Evolutionary conservation across 306 rosid species (phyloP), one percentile per base, ranked within the genome.

Genomic region (Alnus rubra): DNA sequence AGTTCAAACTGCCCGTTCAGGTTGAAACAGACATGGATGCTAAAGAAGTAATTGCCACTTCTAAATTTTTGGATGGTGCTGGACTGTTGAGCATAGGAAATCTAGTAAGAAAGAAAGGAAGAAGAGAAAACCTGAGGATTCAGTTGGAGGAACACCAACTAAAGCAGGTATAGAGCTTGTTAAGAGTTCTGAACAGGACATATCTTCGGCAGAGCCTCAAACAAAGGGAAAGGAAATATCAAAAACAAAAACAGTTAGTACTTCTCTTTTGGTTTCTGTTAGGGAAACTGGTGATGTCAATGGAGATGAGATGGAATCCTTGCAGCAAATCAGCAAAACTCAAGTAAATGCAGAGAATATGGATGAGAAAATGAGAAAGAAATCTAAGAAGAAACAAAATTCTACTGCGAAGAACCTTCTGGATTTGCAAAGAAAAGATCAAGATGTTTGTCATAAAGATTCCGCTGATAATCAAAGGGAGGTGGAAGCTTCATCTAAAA

Each of bases 381-480:
- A 74, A 84, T 76, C 85, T 37, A 91, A 85, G 76, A 84, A 77
- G 86, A 88, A 87, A 73, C 84, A 72, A 63, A 71, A 49, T 60
- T 73, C 89, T 54, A 33, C 79, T 55, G 28, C 79, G 82, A 82
- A 77, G 76, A 81, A 80, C 73, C 45, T 64, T 33, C 59, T 83
- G 13, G 81, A 79, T 78, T 70, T 78, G 72, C 80, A 68, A 71
- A 63, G 81, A 78, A 81, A 89, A 74, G 89, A 58, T 73, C 78
- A 82, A 54, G 81, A 37, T 74, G 55, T 42, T 62, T 78, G 58
- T 78, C 65, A 71, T 70, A 47, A 80, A 74, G 78, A 71, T 75
- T 74, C 84, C 39, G 35, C 77, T 89, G 86, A 75, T 58, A 39
- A 35, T 47, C 62, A 49, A 82, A 69, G 12, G 44, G 74, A 52